Evolutionary conservation across 2,329 filamentous ascomycete genomes (phyloP).

Genomic region (Microcera coccophila): DNA sequence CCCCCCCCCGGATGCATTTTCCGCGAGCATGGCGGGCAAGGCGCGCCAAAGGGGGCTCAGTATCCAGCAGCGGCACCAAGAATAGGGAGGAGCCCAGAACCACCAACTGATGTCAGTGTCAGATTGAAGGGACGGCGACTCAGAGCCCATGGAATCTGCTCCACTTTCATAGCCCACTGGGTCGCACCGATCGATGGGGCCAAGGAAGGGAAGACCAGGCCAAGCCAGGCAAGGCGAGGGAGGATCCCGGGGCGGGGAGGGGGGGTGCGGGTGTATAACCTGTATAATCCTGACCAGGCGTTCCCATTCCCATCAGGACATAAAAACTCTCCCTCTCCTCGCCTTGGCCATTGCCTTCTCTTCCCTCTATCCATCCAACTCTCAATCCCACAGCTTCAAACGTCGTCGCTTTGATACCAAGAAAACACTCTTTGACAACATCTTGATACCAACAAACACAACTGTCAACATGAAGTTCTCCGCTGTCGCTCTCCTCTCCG

Average conservation of each 20-base stretch:
- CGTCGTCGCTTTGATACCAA: conserved; percentile 1
- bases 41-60: too few species aligned
- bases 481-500: conserved; percentile 28
- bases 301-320: conserved; percentile 2
- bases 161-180: neutral
- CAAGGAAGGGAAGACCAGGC: neutral
- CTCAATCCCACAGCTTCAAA: conserved; percentile 5
- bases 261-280: conserved; percentile 17
- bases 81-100: neutral
- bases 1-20: neutral
- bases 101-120: conserved; percentile 1
- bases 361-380: conserved; percentile 10
- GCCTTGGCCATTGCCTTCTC: neutral
- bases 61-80: too few species aligned
- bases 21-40: too few species aligned
- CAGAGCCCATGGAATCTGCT: neutral
- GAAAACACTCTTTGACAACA: conserved; percentile 6
- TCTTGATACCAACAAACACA: conserved; percentile 8
- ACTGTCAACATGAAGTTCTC: conserved; percentile 37
- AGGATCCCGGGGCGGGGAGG: conserved; percentile 14
- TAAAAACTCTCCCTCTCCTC: conserved; percentile 19
- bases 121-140: conserved; percentile 1
- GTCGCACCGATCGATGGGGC: conserved; percentile 14
- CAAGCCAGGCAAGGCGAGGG: conserved; percentile 10
- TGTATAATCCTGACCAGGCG: conserved; percentile 4